phyloP scores from a whole-genome alignment of 148 eudicot genomes.

The Polygonum maritimum region DNA sequence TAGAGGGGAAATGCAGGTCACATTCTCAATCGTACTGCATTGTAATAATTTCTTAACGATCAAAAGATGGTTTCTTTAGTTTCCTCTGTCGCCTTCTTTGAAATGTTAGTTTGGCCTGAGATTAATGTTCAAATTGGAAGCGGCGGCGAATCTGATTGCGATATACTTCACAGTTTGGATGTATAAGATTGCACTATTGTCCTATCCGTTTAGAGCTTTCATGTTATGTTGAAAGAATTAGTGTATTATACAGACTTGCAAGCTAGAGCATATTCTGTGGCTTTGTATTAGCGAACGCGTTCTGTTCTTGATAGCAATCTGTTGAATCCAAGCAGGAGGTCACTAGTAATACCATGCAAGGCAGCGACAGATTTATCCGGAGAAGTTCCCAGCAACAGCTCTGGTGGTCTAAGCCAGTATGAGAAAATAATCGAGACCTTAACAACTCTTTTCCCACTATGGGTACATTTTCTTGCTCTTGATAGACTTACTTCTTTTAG shows the following conservation, averaged over 20 bases:
- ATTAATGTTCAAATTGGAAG: neutral
- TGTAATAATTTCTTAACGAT: neutral
- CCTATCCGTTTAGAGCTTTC: neutral
- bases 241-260: neutral
- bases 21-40: neutral
- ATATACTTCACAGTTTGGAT: neutral
- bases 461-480: slow-evolving; percentile 45
- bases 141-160: neutral
- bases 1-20: neutral
- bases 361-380: slow-evolving; percentile 77
- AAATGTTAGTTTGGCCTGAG: neutral
- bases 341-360: slow-evolving; percentile 48
- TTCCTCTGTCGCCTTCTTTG: neutral
- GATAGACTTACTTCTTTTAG: neutral
- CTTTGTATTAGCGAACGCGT: neutral
- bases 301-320: neutral
- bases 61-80: neutral
- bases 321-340: slow-evolving; percentile 31
- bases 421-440: slow-evolving; percentile 83
- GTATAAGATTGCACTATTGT: neutral
- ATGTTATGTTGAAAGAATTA: neutral
- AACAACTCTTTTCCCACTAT: slow-evolving; percentile 93
- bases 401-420: slow-evolving; percentile 55
- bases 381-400: slow-evolving; percentile 44
- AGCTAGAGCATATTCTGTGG: neutral